Percentiles rank a stretch among this genome's conserved stretches.
Conservation (phyloP, 768 basidiomycete genomes). For the Suillus clintonianus region DNA sequence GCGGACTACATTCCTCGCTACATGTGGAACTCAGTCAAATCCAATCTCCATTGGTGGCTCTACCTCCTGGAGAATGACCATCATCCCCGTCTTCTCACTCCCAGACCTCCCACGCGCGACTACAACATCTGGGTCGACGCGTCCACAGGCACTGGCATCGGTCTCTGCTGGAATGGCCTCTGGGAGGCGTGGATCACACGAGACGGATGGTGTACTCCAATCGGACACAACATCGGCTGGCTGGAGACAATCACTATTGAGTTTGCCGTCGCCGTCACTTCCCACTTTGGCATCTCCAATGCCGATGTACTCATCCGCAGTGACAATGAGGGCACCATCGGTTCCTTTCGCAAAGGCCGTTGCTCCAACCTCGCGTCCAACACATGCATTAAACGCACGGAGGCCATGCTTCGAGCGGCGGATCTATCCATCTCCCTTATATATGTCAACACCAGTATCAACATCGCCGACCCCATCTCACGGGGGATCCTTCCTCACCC, state of each 20-base stretch:
- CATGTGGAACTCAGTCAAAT: constrained; percentile 15
- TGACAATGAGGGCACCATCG: constrained; percentile 39
- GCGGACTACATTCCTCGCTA: neutral
- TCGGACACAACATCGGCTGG: constrained; percentile 29
- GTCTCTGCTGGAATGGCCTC: constrained; percentile 24
- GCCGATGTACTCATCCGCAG: constrained; percentile 25
- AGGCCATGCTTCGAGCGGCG: constrained; percentile 7
- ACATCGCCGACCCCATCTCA: constrained; percentile 36
- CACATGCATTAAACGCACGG: constrained; percentile 23
- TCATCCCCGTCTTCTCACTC: constrained; percentile 14
- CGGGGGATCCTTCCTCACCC: constrained; percentile 15
- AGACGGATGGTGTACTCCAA: constrained; percentile 13
- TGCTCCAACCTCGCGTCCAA: constrained; percentile 34
- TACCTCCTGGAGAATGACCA: constrained; percentile 1
- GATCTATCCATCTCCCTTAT: constrained; percentile 20
- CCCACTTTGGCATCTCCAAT: constrained; percentile 7
- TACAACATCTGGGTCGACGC: constrained; percentile 36
- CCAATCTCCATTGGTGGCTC: constrained; percentile 38
- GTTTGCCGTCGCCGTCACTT: neutral
- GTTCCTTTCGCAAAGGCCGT: constrained; percentile 32
- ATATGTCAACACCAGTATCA: constrained; percentile 27
- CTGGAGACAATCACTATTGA: constrained; percentile 23
- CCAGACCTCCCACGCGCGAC: constrained; percentile 6
- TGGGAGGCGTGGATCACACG: constrained; percentile 33
- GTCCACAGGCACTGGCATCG: constrained; percentile 42